Conservation (phyloP, 106 monocot genomes). For the Phalaenopsis equestris region DNA sequence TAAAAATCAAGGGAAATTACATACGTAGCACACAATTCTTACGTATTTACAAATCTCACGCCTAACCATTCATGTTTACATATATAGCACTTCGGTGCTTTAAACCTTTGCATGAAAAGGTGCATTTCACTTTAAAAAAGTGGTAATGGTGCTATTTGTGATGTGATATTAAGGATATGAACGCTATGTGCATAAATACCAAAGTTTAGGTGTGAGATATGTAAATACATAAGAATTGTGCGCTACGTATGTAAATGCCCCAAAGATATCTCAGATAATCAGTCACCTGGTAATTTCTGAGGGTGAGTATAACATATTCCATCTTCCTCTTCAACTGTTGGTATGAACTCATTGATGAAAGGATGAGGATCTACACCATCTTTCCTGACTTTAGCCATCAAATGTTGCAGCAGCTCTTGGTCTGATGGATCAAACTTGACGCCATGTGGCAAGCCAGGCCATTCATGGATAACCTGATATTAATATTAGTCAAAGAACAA, state of each 20-base stretch:
- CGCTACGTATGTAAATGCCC: too few species aligned
- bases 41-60: too few species aligned
- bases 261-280: neutral
- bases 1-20: neutral
- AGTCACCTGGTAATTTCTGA: constrained; percentile 66
- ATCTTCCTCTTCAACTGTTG: constrained; percentile 77
- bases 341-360: constrained; percentile 92
- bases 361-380: constrained; percentile 56
- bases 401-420: constrained; percentile 77
- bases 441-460: constrained; percentile 95
- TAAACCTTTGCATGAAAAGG: too few species aligned
- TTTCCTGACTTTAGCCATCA: constrained; percentile 70
- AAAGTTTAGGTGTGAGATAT: too few species aligned
- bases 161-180: too few species aligned
- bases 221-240: too few species aligned
- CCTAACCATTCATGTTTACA: too few species aligned
- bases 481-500: constrained; percentile 3
- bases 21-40: too few species aligned
- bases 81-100: too few species aligned
- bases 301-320: constrained; percentile 98
- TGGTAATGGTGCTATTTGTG: too few species aligned
- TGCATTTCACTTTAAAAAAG: too few species aligned
- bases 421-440: constrained; percentile 99
- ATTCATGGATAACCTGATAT: constrained; percentile 70
- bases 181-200: too few species aligned